Conservation (phyloP, 352 stramenopile genomes). For the Blastocystis sp. region DNA sequence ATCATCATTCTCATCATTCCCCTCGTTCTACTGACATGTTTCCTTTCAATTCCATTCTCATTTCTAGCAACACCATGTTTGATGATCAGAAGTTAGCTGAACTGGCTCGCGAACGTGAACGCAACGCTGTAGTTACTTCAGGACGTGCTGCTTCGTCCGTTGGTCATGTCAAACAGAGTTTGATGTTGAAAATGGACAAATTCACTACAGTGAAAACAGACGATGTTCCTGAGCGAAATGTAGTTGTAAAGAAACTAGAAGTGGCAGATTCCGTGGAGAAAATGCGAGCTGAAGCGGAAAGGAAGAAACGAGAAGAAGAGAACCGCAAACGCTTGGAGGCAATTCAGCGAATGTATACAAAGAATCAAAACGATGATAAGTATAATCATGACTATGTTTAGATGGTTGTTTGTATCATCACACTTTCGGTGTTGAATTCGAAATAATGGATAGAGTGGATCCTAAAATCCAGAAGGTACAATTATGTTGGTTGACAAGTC, state of each 20-base stretch:
- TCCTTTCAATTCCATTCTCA: neutral
- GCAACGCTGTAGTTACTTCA: neutral
- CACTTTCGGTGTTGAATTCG: neutral
- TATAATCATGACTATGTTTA: slow-evolving; percentile 57
- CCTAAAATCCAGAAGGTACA: neutral
- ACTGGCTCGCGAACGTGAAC: slow-evolving; percentile 26
- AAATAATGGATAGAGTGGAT: slow-evolving; percentile 34
- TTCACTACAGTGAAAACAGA: slow-evolving; percentile 29
- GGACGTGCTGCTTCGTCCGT: neutral
- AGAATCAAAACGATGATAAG: slow-evolving; percentile 1
- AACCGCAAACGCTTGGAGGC: slow-evolving; percentile 32
- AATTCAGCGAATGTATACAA: slow-evolving; percentile 14
- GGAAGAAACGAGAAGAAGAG: slow-evolving; percentile 12
- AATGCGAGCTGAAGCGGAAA: slow-evolving; percentile 3
- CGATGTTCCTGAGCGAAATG: neutral
- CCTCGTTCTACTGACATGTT: too few species aligned
- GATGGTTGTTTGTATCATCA: slow-evolving; percentile 11
- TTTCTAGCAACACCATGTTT: neutral
- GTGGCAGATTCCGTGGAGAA: slow-evolving; percentile 38
- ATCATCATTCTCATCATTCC: neutral
- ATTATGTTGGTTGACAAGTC: neutral
- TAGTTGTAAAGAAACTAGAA: slow-evolving; percentile 51
- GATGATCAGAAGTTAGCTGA: slow-evolving; percentile 22
- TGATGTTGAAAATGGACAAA: slow-evolving; percentile 51
- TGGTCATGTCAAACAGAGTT: slow-evolving; percentile 28